These are phyloP conservation scores for Stereocaulon alpinum DNA, from an alignment of 495 filamentous ascomycete species.

Conservation along the genomic window DNA sequence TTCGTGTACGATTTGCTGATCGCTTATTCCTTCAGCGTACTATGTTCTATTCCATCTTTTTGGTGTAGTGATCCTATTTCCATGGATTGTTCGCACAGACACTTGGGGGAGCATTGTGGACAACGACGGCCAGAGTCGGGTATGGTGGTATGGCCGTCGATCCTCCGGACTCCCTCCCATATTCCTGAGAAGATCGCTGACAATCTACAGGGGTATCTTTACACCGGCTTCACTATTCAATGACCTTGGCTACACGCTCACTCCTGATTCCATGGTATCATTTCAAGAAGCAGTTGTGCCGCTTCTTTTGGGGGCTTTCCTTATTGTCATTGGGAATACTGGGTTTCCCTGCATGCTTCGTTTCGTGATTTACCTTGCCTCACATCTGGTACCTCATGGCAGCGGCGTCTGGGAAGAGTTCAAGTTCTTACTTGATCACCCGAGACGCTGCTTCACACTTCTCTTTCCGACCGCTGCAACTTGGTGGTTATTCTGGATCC, in stretches of 20 bases:
- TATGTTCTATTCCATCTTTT: slow-evolving; percentile 65
- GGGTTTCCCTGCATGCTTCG: slow-evolving; percentile 90
- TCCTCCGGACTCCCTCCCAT: not conserved
- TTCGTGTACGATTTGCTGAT: not conserved
- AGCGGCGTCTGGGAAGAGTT: slow-evolving; percentile 76
- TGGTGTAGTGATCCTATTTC: slow-evolving; percentile 58
- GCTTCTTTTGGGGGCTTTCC: slow-evolving; percentile 61
- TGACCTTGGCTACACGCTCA: slow-evolving; percentile 77
- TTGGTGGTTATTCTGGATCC: slow-evolving; percentile 86
- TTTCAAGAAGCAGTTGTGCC: slow-evolving; percentile 69
- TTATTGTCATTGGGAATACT: slow-evolving; percentile 90
- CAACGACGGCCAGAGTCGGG: slow-evolving; percentile 47
- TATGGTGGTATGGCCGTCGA: slow-evolving; percentile 58
- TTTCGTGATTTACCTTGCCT: slow-evolving; percentile 71
- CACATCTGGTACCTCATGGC: slow-evolving; percentile 45
- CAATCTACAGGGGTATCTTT: slow-evolving; percentile 53
- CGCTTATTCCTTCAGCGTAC: slow-evolving; percentile 37
- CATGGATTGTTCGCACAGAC: slow-evolving; percentile 63
- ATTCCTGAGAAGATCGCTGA: not conserved
- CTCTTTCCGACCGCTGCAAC: slow-evolving; percentile 84
- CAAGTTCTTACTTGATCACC: slow-evolving; percentile 84
- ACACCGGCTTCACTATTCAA: slow-evolving; percentile 79
- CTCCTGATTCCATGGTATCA: slow-evolving; percentile 84
- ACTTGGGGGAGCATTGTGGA: slow-evolving; percentile 52
- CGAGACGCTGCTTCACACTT: slow-evolving; percentile 87